phyloP scores from a whole-genome alignment of 2,329 filamentous ascomycete species.

The Thyridium curvatum region DNA sequence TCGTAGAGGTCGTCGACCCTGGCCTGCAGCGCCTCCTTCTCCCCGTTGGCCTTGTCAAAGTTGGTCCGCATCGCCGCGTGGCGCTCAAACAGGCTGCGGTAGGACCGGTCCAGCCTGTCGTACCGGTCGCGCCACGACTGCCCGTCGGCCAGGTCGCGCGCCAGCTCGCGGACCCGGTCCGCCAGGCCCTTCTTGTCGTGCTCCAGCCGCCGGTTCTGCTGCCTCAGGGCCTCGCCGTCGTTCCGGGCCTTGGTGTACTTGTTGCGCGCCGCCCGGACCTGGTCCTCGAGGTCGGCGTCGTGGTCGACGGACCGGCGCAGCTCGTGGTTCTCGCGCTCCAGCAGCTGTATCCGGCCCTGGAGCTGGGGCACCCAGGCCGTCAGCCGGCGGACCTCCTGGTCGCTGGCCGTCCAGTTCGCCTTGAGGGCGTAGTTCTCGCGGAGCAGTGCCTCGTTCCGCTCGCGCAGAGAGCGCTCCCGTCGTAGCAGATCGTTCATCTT shows the following conservation, averaged over 20 bases:
- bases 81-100: constrained; percentile 18
- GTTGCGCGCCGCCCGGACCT: constrained; percentile 23
- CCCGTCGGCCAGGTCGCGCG: constrained; percentile 15
- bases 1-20: constrained; percentile 16
- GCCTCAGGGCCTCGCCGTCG: constrained; percentile 27
- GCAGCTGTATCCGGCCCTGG: constrained; percentile 25
- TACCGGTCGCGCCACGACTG: constrained; percentile 8
- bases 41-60: constrained; percentile 15
- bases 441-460: constrained; percentile 12
- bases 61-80: constrained; percentile 12
- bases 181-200: constrained; percentile 21
- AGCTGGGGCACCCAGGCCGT: constrained; percentile 27
- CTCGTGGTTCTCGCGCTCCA: constrained; percentile 30
- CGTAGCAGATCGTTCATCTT: constrained; percentile 13
- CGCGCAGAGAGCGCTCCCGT: constrained; percentile 10
- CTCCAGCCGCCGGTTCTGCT: constrained; percentile 24
- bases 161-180: constrained; percentile 8
- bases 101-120: constrained; percentile 10
- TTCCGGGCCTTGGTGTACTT: constrained; percentile 26
- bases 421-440: constrained; percentile 25
- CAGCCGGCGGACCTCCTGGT: constrained; percentile 27
- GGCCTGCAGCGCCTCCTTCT: constrained; percentile 15
- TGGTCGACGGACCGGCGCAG: constrained; percentile 30
- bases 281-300: constrained; percentile 19
- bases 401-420: constrained; percentile 23